Conservation (phyloP, 75 land plant genomes). For the Pinus tabuliformis region DNA sequence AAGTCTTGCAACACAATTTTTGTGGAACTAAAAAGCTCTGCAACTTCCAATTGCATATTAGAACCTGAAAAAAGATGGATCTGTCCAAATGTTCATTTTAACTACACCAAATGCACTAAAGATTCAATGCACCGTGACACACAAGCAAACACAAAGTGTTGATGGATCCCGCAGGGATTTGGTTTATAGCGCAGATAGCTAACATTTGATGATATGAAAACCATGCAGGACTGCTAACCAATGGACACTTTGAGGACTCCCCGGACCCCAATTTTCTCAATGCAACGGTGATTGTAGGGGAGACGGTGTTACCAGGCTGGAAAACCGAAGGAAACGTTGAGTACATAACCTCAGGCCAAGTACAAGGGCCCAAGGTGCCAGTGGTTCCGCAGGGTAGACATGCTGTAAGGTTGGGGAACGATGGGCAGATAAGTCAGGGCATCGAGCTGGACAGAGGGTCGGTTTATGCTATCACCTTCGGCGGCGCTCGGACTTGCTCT, state of each 20-base stretch:
- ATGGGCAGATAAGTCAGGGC: constrained; percentile 56
- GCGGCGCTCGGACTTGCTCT: constrained; percentile 69
- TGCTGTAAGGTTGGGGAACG: constrained; percentile 62
- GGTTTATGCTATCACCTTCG: constrained; percentile 57
- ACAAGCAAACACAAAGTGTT: background rate
- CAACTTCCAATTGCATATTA: background rate
- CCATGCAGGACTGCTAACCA: constrained; percentile 35
- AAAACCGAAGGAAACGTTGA: constrained; percentile 51
- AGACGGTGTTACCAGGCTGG: constrained; percentile 48
- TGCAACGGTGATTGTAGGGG: constrained; percentile 15
- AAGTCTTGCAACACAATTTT: too few relatives aligned
- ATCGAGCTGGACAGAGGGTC: constrained; percentile 49
- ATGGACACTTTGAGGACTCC: constrained; percentile 58
- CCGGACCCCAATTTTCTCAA: constrained; percentile 37
- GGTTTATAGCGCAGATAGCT: background rate
- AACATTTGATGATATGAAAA: background rate
- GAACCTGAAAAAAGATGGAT: background rate
- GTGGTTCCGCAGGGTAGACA: constrained; percentile 52
- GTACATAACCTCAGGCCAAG: constrained; percentile 44
- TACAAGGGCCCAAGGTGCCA: constrained; percentile 55
- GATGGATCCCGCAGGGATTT: background rate
- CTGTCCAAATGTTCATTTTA: background rate
- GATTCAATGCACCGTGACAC: background rate
- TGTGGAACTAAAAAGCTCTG: too few relatives aligned
- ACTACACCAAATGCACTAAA: background rate